Evolutionary conservation across 2,329 filamentous ascomycete genomes (phyloP).

Genomic region (Calycina marina): DNA sequence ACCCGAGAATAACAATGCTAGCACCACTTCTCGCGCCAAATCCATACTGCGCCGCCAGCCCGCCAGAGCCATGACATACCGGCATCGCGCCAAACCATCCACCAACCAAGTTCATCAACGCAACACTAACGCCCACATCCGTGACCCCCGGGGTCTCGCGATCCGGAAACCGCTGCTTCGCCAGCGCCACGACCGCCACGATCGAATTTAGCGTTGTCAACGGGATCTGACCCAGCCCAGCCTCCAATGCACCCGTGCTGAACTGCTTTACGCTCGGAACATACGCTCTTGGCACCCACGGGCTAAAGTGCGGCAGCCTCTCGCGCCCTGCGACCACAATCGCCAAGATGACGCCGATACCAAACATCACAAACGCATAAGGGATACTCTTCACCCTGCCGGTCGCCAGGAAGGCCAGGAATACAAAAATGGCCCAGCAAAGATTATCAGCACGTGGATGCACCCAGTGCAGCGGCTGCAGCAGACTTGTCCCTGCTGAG

Average conservation of each 20-base stretch:
- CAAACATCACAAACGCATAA: constrained; percentile 62
- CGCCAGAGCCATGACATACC: constrained; percentile 83
- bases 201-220: constrained; percentile 88
- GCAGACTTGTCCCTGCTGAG: constrained; percentile 55
- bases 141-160: constrained; percentile 57
- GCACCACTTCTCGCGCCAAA: constrained; percentile 85
- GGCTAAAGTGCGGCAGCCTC: constrained; percentile 34
- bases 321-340: constrained; percentile 26
- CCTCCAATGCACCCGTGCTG: constrained; percentile 39
- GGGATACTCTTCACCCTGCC: constrained; percentile 53
- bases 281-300: constrained; percentile 44
- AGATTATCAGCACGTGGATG: constrained; percentile 59
- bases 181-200: constrained; percentile 70
- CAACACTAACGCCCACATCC: constrained; percentile 66
- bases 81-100: constrained; percentile 96
- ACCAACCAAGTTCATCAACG: constrained; percentile 66
- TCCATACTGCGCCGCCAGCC: constrained; percentile 76
- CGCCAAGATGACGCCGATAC: constrained; percentile 53
- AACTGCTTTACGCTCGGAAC: constrained; percentile 31
- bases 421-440: constrained; percentile 61
- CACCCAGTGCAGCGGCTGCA: constrained; percentile 55
- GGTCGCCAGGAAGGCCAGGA: constrained; percentile 54
- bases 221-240: constrained; percentile 63
- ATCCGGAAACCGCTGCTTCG: constrained; percentile 60
- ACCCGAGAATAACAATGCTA: constrained; percentile 65